These are phyloP conservation scores for Penicillium roqueforti DNA, from an alignment of 495 filamentous ascomycete genomes.

Conservation along the genomic window DNA sequence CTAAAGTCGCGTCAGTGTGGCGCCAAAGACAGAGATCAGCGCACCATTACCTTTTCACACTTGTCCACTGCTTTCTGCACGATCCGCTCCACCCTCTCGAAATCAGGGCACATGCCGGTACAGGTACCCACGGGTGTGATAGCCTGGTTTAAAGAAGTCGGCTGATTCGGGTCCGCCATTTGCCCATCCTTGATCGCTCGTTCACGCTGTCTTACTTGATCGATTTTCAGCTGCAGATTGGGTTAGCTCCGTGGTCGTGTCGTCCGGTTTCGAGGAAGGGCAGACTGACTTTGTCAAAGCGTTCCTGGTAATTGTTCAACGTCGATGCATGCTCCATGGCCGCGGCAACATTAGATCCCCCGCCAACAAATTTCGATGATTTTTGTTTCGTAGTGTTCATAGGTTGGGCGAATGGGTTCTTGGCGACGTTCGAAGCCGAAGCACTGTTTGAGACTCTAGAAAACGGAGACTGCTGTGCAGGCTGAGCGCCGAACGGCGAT, in stretches of 20 bases:
- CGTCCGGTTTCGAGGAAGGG: background rate
- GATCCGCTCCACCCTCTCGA: conserved; percentile 76
- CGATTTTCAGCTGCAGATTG: conserved; percentile 52
- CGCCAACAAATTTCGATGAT: background rate
- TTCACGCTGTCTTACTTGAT: conserved; percentile 63
- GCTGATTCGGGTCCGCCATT: conserved; percentile 86
- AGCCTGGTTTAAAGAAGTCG: conserved; percentile 72
- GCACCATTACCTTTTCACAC: conserved; percentile 50
- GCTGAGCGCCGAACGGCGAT: conserved; percentile 17
- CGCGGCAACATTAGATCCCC: conserved; percentile 2
- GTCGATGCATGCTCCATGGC: conserved; percentile 25
- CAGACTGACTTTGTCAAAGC: conserved; percentile 42
- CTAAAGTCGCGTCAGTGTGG: conserved; percentile 23
- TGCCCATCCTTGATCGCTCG: conserved; percentile 67
- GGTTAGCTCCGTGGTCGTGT: conserved; percentile 14
- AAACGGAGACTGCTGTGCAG: conserved; percentile 21
- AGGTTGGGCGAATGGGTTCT: conserved; percentile 6
- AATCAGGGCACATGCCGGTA: conserved; percentile 91
- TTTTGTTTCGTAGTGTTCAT: background rate
- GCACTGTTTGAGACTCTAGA: conserved; percentile 15
- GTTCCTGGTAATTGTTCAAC: conserved; percentile 32
- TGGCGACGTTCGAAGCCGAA: conserved; percentile 9
- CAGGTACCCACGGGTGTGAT: conserved; percentile 87
- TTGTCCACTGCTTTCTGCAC: conserved; percentile 61
- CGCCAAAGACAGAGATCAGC: background rate